Base-by-base conservation (phyloP, 345 rosid species). In the Salix suchowensis region DNA sequence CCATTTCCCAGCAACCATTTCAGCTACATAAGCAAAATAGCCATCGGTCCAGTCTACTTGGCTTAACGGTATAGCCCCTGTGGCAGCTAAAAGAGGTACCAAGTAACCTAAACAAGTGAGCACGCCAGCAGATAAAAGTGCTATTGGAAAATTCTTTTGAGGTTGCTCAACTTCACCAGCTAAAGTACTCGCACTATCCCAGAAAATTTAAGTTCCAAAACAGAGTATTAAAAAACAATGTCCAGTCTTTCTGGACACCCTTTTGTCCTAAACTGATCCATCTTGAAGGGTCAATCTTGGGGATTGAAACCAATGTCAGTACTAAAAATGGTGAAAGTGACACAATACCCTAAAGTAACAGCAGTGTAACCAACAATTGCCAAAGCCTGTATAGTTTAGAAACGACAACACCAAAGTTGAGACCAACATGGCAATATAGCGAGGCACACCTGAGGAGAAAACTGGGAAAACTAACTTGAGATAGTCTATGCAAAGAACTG, bases 151-250 rank as follows among this genome's bases (percentile, higher is more conserved):
- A 8, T 68, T 74, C 14, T 28, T 77, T 50, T 72, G 81, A 21
- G 84, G 84, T 5, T 74, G 11, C 4, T 81, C 78, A 62, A 81
- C 84, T 74, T 81, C 84, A 21, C 75, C 84, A 4, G 84, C 84
- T 23, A 77, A 32, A 69, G 81, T 81, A 70, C 81, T 81, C 12
- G 70, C 77, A 26, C 42, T 74, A 70, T 81, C 84, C 84, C 78
- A 81, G 15, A 81, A 81, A 81, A 70, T 81, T 81, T 44, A 81
- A 55, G 61, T 77, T 81, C 84, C 80, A 81, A 70, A 77, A 81
- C 26, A 81, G 50, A 2, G 78, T 77, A 23, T 81, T 81, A 30
- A 81, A 64, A 28, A 77, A 81, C 70, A 81, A 65, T 4, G 10
- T 48, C 84, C 78, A 81, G 14, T 77, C 54, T 32, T 77, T 81